These are phyloP conservation scores for Tympanopsis confertula DNA, from an alignment of 2,329 filamentous ascomycete genomes.

Conservation along the genomic window DNA sequence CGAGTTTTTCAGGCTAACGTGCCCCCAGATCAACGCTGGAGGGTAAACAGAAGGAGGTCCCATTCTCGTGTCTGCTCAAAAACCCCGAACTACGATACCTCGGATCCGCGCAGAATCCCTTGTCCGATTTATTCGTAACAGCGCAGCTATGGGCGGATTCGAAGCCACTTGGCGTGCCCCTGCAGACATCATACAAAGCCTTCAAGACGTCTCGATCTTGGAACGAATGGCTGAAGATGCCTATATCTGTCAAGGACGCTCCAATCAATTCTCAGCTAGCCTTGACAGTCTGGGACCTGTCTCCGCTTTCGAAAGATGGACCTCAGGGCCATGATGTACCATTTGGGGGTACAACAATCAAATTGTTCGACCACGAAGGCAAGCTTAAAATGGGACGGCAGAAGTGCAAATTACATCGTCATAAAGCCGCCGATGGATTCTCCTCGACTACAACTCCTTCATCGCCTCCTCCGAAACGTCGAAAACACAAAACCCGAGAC, in stretches of 20 bases:
- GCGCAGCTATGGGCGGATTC: conserved; percentile 92
- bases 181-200: conserved; percentile 85
- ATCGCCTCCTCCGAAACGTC: conserved; percentile 40
- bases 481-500: conserved; percentile 35
- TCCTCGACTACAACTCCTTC: conserved; percentile 71
- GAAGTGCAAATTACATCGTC: conserved; percentile 76
- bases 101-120: conserved; percentile 34
- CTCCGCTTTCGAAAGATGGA: conserved; percentile 61
- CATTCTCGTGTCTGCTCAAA: not conserved
- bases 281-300: conserved; percentile 91
- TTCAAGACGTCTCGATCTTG: conserved; percentile 65
- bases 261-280: conserved; percentile 75
- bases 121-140: conserved; percentile 86
- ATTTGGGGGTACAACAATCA: conserved; percentile 85
- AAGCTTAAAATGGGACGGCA: conserved; percentile 85
- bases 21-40: not conserved
- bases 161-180: conserved; percentile 81
- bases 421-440: conserved; percentile 75
- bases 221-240: conserved; percentile 93
- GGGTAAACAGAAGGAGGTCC: not conserved
- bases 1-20: not conserved
- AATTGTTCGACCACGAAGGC: conserved; percentile 85
- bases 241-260: conserved; percentile 71
- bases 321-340: conserved; percentile 70
- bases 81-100: conserved; percentile 11